Evolutionary conservation across 768 basidiomycete genomes (phyloP).

Genomic region (Rhizopogon roseolus): DNA sequence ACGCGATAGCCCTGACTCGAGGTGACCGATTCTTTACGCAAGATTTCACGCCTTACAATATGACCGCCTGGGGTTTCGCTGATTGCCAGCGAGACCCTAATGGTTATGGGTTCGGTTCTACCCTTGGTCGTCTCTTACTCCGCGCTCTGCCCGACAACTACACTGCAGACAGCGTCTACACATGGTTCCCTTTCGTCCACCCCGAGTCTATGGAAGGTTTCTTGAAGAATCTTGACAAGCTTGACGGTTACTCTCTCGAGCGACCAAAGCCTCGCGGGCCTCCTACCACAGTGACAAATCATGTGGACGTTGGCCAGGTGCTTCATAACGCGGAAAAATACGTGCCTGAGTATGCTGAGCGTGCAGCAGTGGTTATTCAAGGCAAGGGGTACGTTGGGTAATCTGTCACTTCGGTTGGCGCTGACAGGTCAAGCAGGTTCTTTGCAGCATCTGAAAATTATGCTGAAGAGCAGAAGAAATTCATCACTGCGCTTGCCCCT

Average conservation of each 20-base stretch:
- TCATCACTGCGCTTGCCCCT: conserved; percentile 46
- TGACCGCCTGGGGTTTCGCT: conserved; percentile 81
- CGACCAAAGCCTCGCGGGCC: conserved; percentile 37
- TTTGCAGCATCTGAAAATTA: conserved; percentile 50
- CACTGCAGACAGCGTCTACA: conserved; percentile 65
- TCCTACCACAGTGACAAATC: conserved; percentile 34
- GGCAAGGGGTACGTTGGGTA: conserved; percentile 49
- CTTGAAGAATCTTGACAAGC: conserved; percentile 50
- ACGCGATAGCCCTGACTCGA: conserved; percentile 82
- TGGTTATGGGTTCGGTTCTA: conserved; percentile 68
- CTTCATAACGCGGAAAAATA: conserved; percentile 44
- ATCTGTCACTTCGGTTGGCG: neutral
- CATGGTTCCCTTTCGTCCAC: conserved; percentile 88
- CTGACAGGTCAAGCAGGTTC: conserved; percentile 43
- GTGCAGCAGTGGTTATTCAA: conserved; percentile 48
- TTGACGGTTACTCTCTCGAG: conserved; percentile 49
- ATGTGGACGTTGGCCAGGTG: conserved; percentile 49
- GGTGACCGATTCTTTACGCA: conserved; percentile 81
- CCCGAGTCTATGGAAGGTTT: conserved; percentile 61
- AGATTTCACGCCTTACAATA: conserved; percentile 75
- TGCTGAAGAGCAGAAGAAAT: conserved; percentile 37
- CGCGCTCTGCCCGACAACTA: conserved; percentile 71
- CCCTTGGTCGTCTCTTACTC: conserved; percentile 67
- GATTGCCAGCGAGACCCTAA: conserved; percentile 74
- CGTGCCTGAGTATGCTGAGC: conserved; percentile 40